A percentile compares a stretch with the other conserved stretches of the same genome.
phyloP scores from a whole-genome alignment of 2,329 filamentous ascomycete species.

The Sarocladium kiliense region DNA sequence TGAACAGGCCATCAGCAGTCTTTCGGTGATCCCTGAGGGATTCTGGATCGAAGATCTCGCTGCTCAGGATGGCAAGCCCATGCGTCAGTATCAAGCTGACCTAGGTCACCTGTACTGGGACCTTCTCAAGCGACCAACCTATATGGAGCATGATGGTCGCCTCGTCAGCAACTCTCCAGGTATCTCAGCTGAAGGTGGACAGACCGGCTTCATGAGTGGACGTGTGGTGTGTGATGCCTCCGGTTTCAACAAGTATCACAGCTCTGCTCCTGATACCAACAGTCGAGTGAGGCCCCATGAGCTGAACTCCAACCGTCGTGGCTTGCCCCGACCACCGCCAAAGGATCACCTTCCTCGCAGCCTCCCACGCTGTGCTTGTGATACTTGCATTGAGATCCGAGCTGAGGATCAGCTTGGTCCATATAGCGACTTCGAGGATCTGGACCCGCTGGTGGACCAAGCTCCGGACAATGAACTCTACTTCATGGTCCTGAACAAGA shows the following conservation, averaged over 20 bases:
- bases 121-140: constrained; percentile 37
- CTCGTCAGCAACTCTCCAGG: constrained; percentile 21
- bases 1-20: constrained; percentile 35
- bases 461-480: constrained; percentile 38
- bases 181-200: constrained; percentile 20
- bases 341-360: constrained; percentile 36
- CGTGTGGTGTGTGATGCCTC: constrained; percentile 39
- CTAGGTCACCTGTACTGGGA: constrained; percentile 43
- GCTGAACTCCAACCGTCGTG: constrained; percentile 11
- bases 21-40: constrained; percentile 36
- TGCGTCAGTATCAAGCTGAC: constrained; percentile 31
- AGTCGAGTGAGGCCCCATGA: constrained; percentile 10
- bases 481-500: constrained; percentile 36
- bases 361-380: constrained; percentile 36
- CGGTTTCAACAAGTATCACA: constrained; percentile 31
- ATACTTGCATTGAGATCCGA: constrained; percentile 23
- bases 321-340: constrained; percentile 11
- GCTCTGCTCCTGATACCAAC: constrained; percentile 20
- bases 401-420: constrained; percentile 20
- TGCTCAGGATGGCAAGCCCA: constrained; percentile 24
- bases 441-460: constrained; percentile 28
- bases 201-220: constrained; percentile 31
- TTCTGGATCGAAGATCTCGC: constrained; percentile 35
- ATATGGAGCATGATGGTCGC: constrained; percentile 41
- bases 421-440: constrained; percentile 35